Evolutionary conservation across 2,329 filamentous ascomycete genomes (phyloP).

Genomic region (Fusarium annulatum): DNA sequence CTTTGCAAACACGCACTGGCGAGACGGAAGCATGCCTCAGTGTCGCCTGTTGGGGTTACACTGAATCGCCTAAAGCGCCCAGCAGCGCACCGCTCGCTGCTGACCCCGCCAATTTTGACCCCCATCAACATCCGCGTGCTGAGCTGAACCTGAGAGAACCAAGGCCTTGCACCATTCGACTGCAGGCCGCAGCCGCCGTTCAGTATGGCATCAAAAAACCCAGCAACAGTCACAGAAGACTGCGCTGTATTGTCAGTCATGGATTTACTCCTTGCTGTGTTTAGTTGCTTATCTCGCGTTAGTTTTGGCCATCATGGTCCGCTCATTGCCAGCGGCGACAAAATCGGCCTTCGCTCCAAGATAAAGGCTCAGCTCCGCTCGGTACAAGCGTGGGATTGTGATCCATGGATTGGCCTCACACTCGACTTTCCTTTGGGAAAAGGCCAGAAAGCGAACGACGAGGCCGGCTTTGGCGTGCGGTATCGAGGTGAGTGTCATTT

Average conservation of each 20-base stretch:
- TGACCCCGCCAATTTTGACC: not conserved
- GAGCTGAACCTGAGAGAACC: not conserved
- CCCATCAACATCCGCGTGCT: not conserved
- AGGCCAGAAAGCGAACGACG: not conserved
- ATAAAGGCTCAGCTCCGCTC: not conserved
- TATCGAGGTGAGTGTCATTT: not conserved
- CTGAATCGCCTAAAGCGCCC: too few relatives aligned
- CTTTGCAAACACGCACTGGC: too few relatives aligned
- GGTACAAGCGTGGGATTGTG: not conserved
- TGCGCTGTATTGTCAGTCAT: not conserved
- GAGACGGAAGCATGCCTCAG: too few relatives aligned
- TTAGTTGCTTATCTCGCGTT: not conserved
- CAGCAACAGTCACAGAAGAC: not conserved
- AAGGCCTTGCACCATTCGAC: not conserved
- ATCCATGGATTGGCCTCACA: not conserved
- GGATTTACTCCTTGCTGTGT: not conserved
- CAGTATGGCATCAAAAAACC: not conserved
- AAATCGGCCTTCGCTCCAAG: not conserved
- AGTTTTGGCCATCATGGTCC: conserved; percentile 7
- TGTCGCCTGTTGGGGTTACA: too few relatives aligned
- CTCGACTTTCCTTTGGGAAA: not conserved
- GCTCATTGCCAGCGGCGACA: conserved; percentile 4
- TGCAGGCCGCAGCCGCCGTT: not conserved
- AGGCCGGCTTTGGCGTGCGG: conserved; percentile 2
- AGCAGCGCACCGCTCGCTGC: too few relatives aligned